phyloP scores from a whole-genome alignment of 352 stramenopile species.

The Globisporangium spinosum region DNA sequence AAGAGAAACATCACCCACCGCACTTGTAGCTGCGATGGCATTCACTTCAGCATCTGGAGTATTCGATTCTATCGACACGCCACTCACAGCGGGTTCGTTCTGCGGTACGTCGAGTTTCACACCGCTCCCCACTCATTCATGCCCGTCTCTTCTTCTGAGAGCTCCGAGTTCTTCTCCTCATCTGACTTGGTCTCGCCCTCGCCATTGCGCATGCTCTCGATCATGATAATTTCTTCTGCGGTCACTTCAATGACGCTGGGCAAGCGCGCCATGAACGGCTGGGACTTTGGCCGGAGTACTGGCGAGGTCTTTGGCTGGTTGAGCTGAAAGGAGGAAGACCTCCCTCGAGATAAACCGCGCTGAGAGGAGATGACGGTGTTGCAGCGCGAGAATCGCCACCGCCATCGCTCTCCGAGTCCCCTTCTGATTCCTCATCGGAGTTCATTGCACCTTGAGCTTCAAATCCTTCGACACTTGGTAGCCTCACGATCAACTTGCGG shows the following conservation, averaged over 20 bases:
- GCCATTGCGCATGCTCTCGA: constrained; percentile 1
- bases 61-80: neutral
- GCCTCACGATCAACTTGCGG: constrained; percentile 11
- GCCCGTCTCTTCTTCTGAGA: neutral
- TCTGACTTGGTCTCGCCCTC: neutral
- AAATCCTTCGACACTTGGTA: constrained; percentile 20
- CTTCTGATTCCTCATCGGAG: constrained; percentile 6
- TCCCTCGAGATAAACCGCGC: neutral
- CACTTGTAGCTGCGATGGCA: neutral
- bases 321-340: constrained; percentile 27
- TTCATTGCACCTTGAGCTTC: constrained; percentile 12
- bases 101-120: neutral
- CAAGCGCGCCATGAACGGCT: constrained; percentile 27
- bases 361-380: neutral
- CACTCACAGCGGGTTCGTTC: neutral
- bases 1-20: neutral
- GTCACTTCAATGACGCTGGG: constrained; percentile 34
- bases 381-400: neutral
- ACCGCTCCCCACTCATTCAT: neutral
- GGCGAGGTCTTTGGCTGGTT: constrained; percentile 16
- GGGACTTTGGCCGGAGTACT: constrained; percentile 23
- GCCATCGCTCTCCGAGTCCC: constrained; percentile 19
- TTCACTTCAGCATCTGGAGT: neutral
- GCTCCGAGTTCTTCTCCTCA: neutral
- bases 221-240: constrained; percentile 5